Base-by-base conservation (phyloP, 2,329 filamentous ascomycete genomes). In the Pseudogymnoascus destructans region DNA sequence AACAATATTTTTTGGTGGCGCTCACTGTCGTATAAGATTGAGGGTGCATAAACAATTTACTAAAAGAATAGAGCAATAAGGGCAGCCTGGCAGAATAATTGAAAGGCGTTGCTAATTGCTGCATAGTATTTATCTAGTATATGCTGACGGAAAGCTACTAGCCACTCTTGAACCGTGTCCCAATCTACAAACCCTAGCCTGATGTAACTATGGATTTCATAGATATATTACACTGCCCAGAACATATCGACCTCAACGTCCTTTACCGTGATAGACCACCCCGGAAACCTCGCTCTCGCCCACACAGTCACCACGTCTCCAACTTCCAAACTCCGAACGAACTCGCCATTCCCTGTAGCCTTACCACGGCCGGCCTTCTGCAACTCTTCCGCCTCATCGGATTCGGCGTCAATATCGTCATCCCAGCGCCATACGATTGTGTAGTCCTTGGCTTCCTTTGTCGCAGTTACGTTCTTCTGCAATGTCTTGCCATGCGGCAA, bases 301-400 rank as follows among this genome's bases (percentile, higher is more conserved):
- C 81, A 85, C 1, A 85, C 65, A 0, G 80, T 84, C 9, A 85
- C 69, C 15, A 81, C 75, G 63, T 85, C 82, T 0, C 82, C 82
- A n/a, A 81, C 62, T 62, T 74, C 76, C 62, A 85, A 65, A 49
- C 69, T 72, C 13, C 77, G 74, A 32, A 85, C 75, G 66, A 82
- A 84, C 35, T 74, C 69, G 1, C 82, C 82, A 57, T 76, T 73
- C 0, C 71, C 76, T 0, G 78, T 80, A 3, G 65, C 74, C 17
- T 65, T 66, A 1, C 81, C 81, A 0, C 80, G 73, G 0, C 81
- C 82, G 1, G 66, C 19, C 1, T 69, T 63, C 0, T 67, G 67
- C 10, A 70, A 54, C 1, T 66, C 66, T 15, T 71, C 65, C 0
- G 67, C 74, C 1, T 67, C 73, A 2, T 69, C 64, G 0, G 75